Conservation (phyloP, 768 basidiomycete species). For the Hygrophorus russula region DNA sequence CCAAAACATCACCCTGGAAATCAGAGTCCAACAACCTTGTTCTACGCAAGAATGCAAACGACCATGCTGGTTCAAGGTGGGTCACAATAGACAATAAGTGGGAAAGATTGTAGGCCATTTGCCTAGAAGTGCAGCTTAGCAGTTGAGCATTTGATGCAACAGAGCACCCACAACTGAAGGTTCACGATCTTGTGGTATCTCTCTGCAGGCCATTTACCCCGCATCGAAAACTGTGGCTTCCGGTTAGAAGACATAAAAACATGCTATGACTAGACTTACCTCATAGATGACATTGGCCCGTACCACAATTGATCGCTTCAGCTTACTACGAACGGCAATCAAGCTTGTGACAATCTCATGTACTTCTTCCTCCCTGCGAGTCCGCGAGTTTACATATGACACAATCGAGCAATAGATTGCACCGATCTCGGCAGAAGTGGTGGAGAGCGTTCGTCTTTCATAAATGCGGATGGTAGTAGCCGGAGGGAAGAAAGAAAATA, state of each 20-base stretch:
- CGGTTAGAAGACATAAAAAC: constrained; percentile 1
- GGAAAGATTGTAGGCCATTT: constrained; percentile 57
- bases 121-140: constrained; percentile 24
- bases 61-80: constrained; percentile 69
- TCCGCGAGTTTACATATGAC: constrained; percentile 51
- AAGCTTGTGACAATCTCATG: constrained; percentile 49
- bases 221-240: constrained; percentile 49
- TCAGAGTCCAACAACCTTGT: constrained; percentile 68
- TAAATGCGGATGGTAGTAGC: constrained; percentile 65
- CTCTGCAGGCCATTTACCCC: constrained; percentile 72
- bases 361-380: constrained; percentile 31
- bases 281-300: constrained; percentile 56
- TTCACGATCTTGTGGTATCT: constrained; percentile 63
- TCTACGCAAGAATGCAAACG: constrained; percentile 60
- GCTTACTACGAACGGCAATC: constrained; percentile 66
- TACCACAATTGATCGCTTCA: constrained; percentile 47
- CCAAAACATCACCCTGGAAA: constrained; percentile 78
- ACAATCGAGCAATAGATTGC: constrained; percentile 67
- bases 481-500: constrained; percentile 68
- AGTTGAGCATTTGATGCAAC: neutral
- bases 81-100: constrained; percentile 66
- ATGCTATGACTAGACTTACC: constrained; percentile 22
- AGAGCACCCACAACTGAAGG: constrained; percentile 45
- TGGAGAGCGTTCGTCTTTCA: constrained; percentile 59
- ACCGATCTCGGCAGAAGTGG: constrained; percentile 57